phyloP scores from a whole-genome alignment of 768 basidiomycete genomes.

The Saitozyma podzolica region DNA sequence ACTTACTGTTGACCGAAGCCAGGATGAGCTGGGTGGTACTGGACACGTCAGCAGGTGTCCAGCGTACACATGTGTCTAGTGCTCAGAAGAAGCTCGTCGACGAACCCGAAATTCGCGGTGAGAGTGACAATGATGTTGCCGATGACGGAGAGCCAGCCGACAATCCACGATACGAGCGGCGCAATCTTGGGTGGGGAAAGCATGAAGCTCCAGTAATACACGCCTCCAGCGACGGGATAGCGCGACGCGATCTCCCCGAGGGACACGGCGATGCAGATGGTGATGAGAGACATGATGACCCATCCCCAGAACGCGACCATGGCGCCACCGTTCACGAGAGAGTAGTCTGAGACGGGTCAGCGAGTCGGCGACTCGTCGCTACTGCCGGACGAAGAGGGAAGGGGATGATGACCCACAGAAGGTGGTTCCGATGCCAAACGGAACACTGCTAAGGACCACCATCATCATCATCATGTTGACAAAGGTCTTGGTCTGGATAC shows the following conservation, averaged over 20 bases:
- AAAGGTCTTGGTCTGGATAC: slow-evolving; percentile 27
- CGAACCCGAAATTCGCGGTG: slow-evolving; percentile 64
- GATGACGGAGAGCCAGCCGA: slow-evolving; percentile 67
- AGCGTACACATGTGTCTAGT: neutral
- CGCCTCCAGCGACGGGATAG: slow-evolving; percentile 31
- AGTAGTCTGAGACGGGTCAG: slow-evolving; percentile 16
- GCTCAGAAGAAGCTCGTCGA: neutral
- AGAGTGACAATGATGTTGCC: slow-evolving; percentile 67
- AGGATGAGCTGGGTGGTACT: slow-evolving; percentile 31
- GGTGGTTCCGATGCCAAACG: slow-evolving; percentile 29
- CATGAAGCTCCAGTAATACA: slow-evolving; percentile 62
- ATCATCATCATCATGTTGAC: slow-evolving; percentile 31
- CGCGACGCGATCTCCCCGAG: slow-evolving; percentile 37
- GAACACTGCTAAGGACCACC: slow-evolving; percentile 29
- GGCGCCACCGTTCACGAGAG: slow-evolving; percentile 28
- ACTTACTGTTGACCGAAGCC: slow-evolving; percentile 21
- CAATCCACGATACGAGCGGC: slow-evolving; percentile 63
- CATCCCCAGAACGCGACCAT: slow-evolving; percentile 32
- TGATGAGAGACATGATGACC: slow-evolving; percentile 33
- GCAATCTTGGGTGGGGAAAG: slow-evolving; percentile 59
- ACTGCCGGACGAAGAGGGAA: too few species aligned
- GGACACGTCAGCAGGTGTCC: neutral
- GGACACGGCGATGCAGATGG: slow-evolving; percentile 30
- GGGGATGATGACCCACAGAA: slow-evolving; percentile 17
- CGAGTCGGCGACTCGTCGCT: neutral